Evolutionary conservation across 352 stramenopile species (phyloP).

Genomic region (Pythium periplocum): DNA sequence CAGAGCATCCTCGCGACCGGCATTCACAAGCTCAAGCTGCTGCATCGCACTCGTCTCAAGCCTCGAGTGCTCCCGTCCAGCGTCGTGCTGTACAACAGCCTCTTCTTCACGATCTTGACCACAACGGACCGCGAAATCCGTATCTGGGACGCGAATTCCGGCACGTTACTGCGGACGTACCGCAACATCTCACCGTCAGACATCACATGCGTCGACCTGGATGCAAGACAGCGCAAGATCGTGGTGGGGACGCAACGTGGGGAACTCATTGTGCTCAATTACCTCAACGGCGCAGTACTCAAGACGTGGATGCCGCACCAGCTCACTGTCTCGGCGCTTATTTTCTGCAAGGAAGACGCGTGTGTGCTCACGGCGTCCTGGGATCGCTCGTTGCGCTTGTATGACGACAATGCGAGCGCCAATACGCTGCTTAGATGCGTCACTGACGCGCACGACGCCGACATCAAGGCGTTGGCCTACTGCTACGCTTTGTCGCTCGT

Average conservation of each 20-base stretch:
- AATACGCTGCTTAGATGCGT: conserved; percentile 63
- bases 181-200: conserved; percentile 41
- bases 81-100: conserved; percentile 60
- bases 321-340: conserved; percentile 50
- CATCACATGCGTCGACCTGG: conserved; percentile 70
- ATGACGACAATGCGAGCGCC: conserved; percentile 54
- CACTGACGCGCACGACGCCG: conserved; percentile 59
- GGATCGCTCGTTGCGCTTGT: conserved; percentile 67
- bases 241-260: conserved; percentile 62
- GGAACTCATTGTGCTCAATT: conserved; percentile 65
- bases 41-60: conserved; percentile 61
- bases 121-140: conserved; percentile 61
- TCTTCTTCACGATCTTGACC: conserved; percentile 61
- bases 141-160: conserved; percentile 62
- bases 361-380: conserved; percentile 71
- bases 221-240: conserved; percentile 64
- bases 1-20: conserved; percentile 53
- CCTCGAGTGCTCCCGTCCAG: conserved; percentile 52
- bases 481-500: conserved; percentile 66
- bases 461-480: conserved; percentile 78
- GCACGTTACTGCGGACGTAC: conserved; percentile 53
- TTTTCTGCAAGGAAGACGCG: conserved; percentile 75
- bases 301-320: conserved; percentile 58
- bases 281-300: conserved; percentile 66
- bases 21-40: conserved; percentile 64